Evolutionary conservation across 1,284 basidiomycete species (phyloP).

Genomic region (Cyathus olla): DNA sequence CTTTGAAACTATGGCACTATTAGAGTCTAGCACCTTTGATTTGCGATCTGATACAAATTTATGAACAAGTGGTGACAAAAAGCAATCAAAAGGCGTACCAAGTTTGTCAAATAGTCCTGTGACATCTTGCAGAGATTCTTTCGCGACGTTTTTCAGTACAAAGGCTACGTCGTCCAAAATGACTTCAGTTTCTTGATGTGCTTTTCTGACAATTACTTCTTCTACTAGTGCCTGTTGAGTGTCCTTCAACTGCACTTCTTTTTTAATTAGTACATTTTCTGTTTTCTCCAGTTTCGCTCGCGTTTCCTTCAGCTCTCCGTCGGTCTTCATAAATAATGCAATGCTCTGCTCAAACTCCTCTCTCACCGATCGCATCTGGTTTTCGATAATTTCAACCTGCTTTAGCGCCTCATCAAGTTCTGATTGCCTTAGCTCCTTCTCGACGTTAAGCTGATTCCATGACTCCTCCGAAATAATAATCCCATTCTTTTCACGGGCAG

Average conservation of each 20-base stretch:
- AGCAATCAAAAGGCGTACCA: conserved; percentile 59
- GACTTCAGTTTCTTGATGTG: conserved; percentile 82
- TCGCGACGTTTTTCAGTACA: conserved; percentile 74
- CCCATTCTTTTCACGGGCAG: conserved; percentile 94
- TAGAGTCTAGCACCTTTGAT: conserved; percentile 71
- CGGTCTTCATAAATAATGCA: conserved; percentile 76
- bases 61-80: conserved; percentile 12
- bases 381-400: conserved; percentile 86
- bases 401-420: conserved; percentile 86
- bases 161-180: conserved; percentile 78
- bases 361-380: conserved; percentile 82
- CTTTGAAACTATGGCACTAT: conserved; percentile 71
- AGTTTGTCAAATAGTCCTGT: conserved; percentile 86
- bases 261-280: conserved; percentile 63
- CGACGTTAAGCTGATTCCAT: conserved; percentile 86
- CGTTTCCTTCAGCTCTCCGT: conserved; percentile 79
- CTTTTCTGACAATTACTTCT: conserved; percentile 81
- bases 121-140: conserved; percentile 81
- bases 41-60: conserved; percentile 74
- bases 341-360: conserved; percentile 94
- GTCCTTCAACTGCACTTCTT: conserved; percentile 64
- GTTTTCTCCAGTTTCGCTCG: conserved; percentile 69
- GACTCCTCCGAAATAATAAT: conserved; percentile 92
- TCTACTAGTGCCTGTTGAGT: conserved; percentile 76
- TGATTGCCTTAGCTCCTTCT: conserved; percentile 81